Base-by-base conservation (phyloP, 306 rosid genomes). In the Rosa multiflora region DNA sequence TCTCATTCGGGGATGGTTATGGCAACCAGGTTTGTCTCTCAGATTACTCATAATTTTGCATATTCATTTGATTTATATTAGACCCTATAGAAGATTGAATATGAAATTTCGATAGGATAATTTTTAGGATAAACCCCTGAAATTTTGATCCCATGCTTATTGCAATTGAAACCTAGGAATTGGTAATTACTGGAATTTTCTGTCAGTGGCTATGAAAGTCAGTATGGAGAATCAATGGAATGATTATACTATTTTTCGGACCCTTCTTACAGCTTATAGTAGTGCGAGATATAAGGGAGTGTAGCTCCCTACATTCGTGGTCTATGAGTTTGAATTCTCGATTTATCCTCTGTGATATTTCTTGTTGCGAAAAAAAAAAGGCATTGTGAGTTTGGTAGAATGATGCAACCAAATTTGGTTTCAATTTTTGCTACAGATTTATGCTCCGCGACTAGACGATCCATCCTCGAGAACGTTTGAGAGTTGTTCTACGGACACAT, bases 1-100 rank as follows among this genome's bases (percentile, higher is more conserved):
- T 94, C 66, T 58, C 85, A 2, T 94, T 92, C 74, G 97, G 99
- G 3, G 99, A 94, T 87, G 95, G 86, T 80, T 71, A 84, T 61
- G 94, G 97, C 67, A 87, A 89, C 73, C 88, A 94, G 97, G 99
- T 91, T 73, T 44, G 35, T 2, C 21, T 8, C 74, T 85, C 62
- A 20, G 3, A 12, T 39, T 29, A 26, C 55, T 44, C 26, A 1
- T 58, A 9, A 2, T 12, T 21, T 35, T 58, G 11, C 8, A 10
- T 42, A 8, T 74, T 20, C 13, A 14, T 78, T 43, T 71, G 3
- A 62, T 35, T 64, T 58, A 9, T n/a, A 9, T 55, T 10, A n/a
- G 40, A 23, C 66, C 0, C 26, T 23, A 59, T 37, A 71, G 8
- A 73, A 11, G 47, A 35, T 42, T 32, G 6, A 67, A 64, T 68